These are phyloP conservation scores for Paraurostyla sp. DNA, from an alignment of 73 alveolate genomes.

Conservation along the genomic window DNA sequence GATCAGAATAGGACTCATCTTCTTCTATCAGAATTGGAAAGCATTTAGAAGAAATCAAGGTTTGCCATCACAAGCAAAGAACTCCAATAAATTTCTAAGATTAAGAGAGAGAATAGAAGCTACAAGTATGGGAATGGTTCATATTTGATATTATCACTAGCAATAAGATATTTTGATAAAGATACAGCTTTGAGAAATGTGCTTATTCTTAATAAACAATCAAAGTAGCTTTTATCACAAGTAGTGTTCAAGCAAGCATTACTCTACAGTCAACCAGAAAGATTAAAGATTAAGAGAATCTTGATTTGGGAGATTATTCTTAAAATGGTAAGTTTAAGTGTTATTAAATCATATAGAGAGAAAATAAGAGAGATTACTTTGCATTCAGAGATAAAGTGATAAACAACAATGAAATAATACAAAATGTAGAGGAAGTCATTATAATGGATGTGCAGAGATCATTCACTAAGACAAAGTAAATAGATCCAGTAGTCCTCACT, in stretches of 20 bases:
- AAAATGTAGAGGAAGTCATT: slow-evolving; percentile 74
- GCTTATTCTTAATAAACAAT: slow-evolving; percentile 2
- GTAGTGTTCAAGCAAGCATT: slow-evolving; percentile 66
- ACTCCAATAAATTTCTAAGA: background rate
- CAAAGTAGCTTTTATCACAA: slow-evolving; percentile 22
- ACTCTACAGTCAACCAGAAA: slow-evolving; percentile 28
- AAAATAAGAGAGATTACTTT: slow-evolving; percentile 56
- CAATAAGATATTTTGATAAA: slow-evolving; percentile 10
- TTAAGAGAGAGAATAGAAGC: background rate
- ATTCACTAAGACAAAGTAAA: slow-evolving; percentile 31
- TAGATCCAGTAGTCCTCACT: slow-evolving; percentile 65
- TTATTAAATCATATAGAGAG: background rate
- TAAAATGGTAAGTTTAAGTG: background rate
- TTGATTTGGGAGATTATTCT: slow-evolving; percentile 61
- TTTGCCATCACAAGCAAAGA: slow-evolving; percentile 32
- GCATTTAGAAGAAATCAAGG: slow-evolving; percentile 23
- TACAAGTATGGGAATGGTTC: background rate
- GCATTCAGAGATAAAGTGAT: slow-evolving; percentile 66
- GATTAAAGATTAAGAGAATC: slow-evolving; percentile 17
- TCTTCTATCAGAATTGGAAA: slow-evolving; percentile 67
- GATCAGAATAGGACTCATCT: slow-evolving; percentile 65
- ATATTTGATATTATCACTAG: slow-evolving; percentile 18
- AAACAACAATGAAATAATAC: slow-evolving; percentile 17
- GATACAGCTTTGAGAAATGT: slow-evolving; percentile 37
- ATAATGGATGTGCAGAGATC: slow-evolving; percentile 79